phyloP scores from a whole-genome alignment of 805 yeast species.

The Kregervanrija fluxuum region DNA sequence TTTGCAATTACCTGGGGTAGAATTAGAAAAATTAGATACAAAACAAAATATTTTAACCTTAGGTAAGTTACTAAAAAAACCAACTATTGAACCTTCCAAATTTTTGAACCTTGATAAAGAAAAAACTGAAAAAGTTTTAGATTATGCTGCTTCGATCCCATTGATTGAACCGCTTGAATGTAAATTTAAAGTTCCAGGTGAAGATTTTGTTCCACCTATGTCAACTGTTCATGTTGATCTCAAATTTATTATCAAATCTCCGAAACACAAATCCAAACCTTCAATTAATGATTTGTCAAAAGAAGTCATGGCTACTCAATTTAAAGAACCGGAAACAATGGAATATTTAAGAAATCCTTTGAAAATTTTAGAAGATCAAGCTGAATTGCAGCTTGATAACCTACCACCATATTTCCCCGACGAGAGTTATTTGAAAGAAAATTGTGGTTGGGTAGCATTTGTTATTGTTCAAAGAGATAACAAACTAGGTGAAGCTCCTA shows the following conservation, averaged over 20 bases:
- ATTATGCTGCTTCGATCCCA: constrained; percentile 63
- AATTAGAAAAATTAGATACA: constrained; percentile 42
- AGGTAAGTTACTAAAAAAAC: constrained; percentile 60
- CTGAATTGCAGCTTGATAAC: constrained; percentile 52
- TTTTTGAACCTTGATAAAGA: constrained; percentile 42
- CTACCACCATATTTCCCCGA: constrained; percentile 75
- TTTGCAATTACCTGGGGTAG: constrained; percentile 75
- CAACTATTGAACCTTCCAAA: constrained; percentile 47
- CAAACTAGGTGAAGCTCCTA: constrained; percentile 67
- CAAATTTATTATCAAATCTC: constrained; percentile 70
- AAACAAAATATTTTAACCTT: constrained; percentile 46
- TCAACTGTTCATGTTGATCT: constrained; percentile 70
- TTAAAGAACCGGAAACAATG: constrained; percentile 52
- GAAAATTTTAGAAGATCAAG: constrained; percentile 56
- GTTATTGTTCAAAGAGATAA: constrained; percentile 70
- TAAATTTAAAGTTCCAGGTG: constrained; percentile 84
- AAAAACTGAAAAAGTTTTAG: constrained; percentile 36
- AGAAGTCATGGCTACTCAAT: constrained; percentile 25
- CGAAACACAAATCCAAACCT: constrained; percentile 55
- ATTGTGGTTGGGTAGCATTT: constrained; percentile 57
- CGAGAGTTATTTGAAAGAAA: constrained; percentile 25
- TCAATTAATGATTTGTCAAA: constrained; percentile 33
- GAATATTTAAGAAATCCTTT: constrained; percentile 70
- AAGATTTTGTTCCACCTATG: constrained; percentile 58
- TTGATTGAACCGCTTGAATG: constrained; percentile 59